Conservation (phyloP, 1,284 basidiomycete species). For the Papiliotrema flavescens region DNA sequence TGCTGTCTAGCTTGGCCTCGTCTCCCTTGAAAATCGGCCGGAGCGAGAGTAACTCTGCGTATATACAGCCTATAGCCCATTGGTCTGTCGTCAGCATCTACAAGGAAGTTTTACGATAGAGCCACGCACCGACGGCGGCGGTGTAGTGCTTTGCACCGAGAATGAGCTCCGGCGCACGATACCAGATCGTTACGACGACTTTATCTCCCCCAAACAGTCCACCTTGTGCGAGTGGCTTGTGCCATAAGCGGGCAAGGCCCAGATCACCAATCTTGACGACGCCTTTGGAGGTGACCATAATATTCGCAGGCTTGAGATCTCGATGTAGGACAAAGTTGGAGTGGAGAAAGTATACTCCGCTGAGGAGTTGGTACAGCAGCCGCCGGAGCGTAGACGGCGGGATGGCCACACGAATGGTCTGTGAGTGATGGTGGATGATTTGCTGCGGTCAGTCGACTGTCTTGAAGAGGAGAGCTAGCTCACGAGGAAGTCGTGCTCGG, state of each 20-base stretch:
- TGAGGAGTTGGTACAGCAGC: constrained; percentile 90
- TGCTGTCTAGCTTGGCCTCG: constrained; percentile 84
- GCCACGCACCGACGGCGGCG: constrained; percentile 65
- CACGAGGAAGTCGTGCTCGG: constrained; percentile 95
- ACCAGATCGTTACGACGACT: constrained; percentile 99
- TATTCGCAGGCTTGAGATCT: constrained; percentile 98
- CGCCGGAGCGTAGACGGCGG: constrained; percentile 80
- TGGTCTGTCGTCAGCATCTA: constrained; percentile 56
- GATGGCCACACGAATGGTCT: constrained; percentile 72
- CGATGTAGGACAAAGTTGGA: constrained; percentile 91
- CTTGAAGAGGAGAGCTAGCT: constrained; percentile 17
- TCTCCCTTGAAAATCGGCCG: constrained; percentile 99
- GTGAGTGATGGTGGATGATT: constrained; percentile 96
- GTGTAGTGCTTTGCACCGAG: constrained; percentile 96
- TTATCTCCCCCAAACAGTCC: constrained; percentile 77
- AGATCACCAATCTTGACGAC: constrained; percentile 97
- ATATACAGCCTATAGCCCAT: constrained; percentile 96
- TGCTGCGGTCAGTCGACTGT: constrained; percentile 56
- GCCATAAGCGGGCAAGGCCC: constrained; percentile 77
- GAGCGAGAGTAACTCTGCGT: constrained; percentile 88
- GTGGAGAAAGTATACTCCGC: constrained; percentile 92
- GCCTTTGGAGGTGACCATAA: constrained; percentile 83
- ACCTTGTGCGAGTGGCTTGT: constrained; percentile 41
- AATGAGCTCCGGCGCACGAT: constrained; percentile 90
- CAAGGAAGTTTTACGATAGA: neutral